Conservation (phyloP, 345 rosid genomes). For the Capsella bursapastoris region DNA sequence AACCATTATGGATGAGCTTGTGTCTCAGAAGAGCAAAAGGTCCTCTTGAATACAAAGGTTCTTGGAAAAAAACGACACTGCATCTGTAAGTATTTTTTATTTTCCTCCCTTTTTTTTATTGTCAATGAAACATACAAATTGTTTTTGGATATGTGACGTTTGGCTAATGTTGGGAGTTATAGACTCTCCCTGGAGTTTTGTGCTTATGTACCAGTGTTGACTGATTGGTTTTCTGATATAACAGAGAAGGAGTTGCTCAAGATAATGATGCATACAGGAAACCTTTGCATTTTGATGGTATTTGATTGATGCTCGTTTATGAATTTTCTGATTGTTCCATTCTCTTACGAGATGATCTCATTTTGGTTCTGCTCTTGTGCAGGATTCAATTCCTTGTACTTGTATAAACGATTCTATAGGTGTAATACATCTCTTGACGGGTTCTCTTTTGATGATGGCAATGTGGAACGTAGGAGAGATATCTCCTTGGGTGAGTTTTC, state of each 20-base stretch:
- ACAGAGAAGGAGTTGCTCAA: constrained; percentile 65
- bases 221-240: constrained; percentile 27
- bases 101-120: background rate
- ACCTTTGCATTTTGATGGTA: constrained; percentile 75
- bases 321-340: background rate
- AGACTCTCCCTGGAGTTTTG: no score
- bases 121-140: background rate
- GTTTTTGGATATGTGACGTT: background rate
- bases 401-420: constrained; percentile 86
- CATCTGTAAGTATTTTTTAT: constrained; percentile 51
- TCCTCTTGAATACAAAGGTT: constrained; percentile 69
- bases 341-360: background rate
- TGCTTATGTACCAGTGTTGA: background rate
- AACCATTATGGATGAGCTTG: constrained; percentile 88
- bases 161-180: background rate
- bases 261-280: constrained; percentile 45
- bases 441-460: constrained; percentile 70
- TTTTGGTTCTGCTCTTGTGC: constrained; percentile 39
- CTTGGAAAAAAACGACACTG: constrained; percentile 87
- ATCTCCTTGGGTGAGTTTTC: constrained; percentile 65
- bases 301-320: background rate
- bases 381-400: constrained; percentile 85
- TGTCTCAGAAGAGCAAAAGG: constrained; percentile 61
- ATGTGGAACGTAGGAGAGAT: constrained; percentile 67
- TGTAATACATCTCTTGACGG: constrained; percentile 70